Conservation (phyloP, 2,329 filamentous ascomycete species). For the Venturia effusa region DNA sequence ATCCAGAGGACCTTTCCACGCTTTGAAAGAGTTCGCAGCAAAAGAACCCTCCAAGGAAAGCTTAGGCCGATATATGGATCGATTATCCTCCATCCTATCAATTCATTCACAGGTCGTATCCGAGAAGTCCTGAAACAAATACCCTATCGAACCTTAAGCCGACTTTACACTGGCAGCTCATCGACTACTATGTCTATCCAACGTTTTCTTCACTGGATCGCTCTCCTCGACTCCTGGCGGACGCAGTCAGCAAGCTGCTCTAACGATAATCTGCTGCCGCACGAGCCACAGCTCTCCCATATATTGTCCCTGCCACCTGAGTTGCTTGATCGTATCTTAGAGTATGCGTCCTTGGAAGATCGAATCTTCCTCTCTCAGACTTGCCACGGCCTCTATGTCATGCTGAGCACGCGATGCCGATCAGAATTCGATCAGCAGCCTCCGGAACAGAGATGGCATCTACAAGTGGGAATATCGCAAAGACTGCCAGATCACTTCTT, state of each 20-base stretch:
- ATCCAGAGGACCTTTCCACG: too few species aligned
- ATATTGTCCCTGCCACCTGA: background rate
- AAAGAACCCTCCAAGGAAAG: too few species aligned
- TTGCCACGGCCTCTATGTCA: background rate
- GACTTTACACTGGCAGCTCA: too few species aligned
- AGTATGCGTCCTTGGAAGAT: background rate
- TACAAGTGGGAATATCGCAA: background rate
- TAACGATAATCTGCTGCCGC: background rate
- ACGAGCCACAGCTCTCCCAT: background rate
- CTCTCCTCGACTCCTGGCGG: background rate
- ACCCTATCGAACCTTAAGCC: too few species aligned
- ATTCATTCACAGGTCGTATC: too few species aligned
- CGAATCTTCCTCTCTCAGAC: background rate
- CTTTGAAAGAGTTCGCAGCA: too few species aligned
- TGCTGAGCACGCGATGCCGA: background rate
- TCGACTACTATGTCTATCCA: background rate
- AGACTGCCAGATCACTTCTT: background rate
- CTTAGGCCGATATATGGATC: too few species aligned
- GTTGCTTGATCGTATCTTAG: background rate
- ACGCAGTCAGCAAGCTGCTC: background rate
- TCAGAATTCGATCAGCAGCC: background rate
- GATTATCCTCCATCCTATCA: too few species aligned
- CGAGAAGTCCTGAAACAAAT: too few species aligned
- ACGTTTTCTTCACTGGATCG: background rate
- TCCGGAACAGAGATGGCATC: background rate